Evolutionary conservation across 1,139 yeast genomes (phyloP), one percentile per base, ranked within the genome.

Genomic region (Magnusiomyces tetraspermus): DNA sequence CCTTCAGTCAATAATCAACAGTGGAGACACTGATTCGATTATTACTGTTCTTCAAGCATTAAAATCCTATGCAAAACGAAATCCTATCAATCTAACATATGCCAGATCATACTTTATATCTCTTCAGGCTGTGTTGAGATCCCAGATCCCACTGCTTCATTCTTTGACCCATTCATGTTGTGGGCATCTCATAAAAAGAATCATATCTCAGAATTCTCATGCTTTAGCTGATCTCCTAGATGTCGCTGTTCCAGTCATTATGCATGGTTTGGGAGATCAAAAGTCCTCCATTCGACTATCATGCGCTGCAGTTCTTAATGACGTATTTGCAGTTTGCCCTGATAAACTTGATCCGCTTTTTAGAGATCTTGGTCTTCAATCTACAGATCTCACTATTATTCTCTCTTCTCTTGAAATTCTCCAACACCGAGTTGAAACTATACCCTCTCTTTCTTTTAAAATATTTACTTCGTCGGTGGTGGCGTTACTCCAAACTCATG

Each of bases 131-230:
- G 82, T 80, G 1, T 71, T 73, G 44, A 72, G 74, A 53, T 67
- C 74, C 1, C 62, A 67, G 2, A 76, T 75, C 48, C 56, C 67
- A 28, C 69, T 74, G n/a, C 71, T 81, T 24, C 72, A 73, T 56
- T 62, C 74, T 0, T 61, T 73, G 41, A 76, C 85, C 1, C 85
- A 86, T 63, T 80, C 87, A 15, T 77, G 88, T 11, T 67, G 85
- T 11, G 84, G 90, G 55, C 92, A 88, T 63, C 69, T 88, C 48
- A 78, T 86, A 30, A 86, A 85, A 60, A 73, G 96, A 21, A 80
- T 86, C 1, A 80, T 85, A 51, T 79, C 83, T 67, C 96, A 87
- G 68, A 83, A 85, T 58, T 74, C 80, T 0, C 73, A 75, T 1
- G 71, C 76, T 1, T 71, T 89, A 46, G 72, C 72, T 52, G 70